Conservation (phyloP, 2,329 filamentous ascomycete genomes). For the Stagonosporopsis vannaccii region DNA sequence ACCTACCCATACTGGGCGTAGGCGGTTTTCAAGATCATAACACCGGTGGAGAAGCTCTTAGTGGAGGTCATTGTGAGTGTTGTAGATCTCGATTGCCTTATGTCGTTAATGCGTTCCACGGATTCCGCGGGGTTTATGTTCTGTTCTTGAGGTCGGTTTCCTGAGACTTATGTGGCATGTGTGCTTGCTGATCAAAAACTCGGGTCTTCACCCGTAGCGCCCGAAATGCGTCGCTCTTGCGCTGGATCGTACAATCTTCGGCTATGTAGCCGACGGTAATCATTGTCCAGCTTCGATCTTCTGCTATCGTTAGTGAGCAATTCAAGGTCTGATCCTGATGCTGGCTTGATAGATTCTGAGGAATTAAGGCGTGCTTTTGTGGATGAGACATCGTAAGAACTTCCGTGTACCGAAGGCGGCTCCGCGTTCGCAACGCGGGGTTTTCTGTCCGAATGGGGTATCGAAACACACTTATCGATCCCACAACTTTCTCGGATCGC, state of each 20-base stretch:
- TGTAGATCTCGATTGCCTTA: too few relatives aligned
- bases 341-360: neutral
- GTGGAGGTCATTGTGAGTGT: too few relatives aligned
- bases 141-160: too few relatives aligned
- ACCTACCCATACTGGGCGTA: neutral
- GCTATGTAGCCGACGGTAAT: neutral
- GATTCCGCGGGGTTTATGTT: too few relatives aligned
- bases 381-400: neutral
- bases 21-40: neutral
- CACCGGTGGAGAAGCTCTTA: too few relatives aligned
- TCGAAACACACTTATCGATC: slow-evolving; percentile 10
- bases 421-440: slow-evolving; percentile 13
- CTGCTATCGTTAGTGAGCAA: neutral
- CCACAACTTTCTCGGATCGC: slow-evolving; percentile 1
- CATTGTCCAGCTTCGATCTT: neutral
- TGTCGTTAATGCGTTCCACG: too few relatives aligned
- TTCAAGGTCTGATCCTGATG: neutral
- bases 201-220: slow-evolving; percentile 6
- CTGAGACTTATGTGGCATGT: neutral
- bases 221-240: neutral
- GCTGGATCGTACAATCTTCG: neutral
- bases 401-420: slow-evolving; percentile 16
- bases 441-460: slow-evolving; percentile 15
- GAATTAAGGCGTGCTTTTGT: neutral
- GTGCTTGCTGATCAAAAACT: neutral